phyloP scores from a whole-genome alignment of 805 yeast genomes.

The Zygosaccharomyces siamensis region DNA sequence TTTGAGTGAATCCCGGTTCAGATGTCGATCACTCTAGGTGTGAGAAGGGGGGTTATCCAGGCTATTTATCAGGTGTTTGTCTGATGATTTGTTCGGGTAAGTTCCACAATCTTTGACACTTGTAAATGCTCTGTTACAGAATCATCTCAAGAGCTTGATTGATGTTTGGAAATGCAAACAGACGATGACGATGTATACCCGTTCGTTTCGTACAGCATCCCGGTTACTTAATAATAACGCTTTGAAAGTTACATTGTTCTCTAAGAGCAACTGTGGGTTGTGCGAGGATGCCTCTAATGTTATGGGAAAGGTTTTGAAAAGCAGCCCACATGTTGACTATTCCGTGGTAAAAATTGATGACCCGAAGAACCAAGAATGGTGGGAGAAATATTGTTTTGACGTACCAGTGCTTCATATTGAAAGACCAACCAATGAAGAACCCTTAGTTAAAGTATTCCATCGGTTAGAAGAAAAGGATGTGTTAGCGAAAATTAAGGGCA shows the following conservation, averaged over 20 bases:
- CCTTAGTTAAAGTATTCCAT: slow-evolving; percentile 64
- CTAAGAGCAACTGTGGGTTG: slow-evolving; percentile 63
- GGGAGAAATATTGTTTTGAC: slow-evolving; percentile 69
- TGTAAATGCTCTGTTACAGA: neutral
- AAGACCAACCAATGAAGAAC: slow-evolving; percentile 38
- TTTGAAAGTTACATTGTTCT: slow-evolving; percentile 51
- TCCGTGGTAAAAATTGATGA: slow-evolving; percentile 53
- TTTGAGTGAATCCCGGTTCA: neutral
- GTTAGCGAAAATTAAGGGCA: slow-evolving; percentile 42
- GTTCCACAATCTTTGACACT: neutral
- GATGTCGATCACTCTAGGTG: neutral
- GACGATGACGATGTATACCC: neutral
- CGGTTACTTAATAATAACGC: slow-evolving; percentile 1
- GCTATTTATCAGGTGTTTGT: neutral
- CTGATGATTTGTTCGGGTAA: slow-evolving; percentile 1
- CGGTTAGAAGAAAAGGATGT: slow-evolving; percentile 53
- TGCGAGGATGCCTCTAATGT: slow-evolving; percentile 61
- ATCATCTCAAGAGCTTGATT: neutral
- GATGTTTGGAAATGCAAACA: neutral
- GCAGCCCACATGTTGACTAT: slow-evolving; percentile 33
- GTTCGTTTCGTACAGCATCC: slow-evolving; percentile 9
- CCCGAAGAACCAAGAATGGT: slow-evolving; percentile 58
- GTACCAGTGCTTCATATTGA: slow-evolving; percentile 74
- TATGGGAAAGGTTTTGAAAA: slow-evolving; percentile 37
- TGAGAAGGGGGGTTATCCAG: no score